Evolutionary conservation across 306 rosid species (phyloP).

Genomic region (Fagus crenata): DNA sequence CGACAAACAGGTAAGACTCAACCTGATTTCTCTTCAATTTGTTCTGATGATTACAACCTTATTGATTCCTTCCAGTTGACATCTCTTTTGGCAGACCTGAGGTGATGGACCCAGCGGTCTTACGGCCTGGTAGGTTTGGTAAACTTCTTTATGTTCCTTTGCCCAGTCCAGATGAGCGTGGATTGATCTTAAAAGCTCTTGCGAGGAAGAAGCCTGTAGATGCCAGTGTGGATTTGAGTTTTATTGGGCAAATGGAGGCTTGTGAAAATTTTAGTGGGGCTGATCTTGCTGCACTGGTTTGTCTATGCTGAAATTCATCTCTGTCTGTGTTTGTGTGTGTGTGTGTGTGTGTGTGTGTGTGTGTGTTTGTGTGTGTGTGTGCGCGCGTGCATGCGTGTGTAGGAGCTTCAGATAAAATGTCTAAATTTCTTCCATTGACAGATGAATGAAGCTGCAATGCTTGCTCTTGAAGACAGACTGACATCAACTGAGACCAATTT

Average conservation of each 20-base stretch:
- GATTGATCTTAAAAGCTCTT: conserved; percentile 65
- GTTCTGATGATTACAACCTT: background rate
- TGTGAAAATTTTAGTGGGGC: conserved; percentile 86
- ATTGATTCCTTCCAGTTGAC: conserved; percentile 18
- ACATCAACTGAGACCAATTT: conserved; percentile 25
- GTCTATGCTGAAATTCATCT: conserved; percentile 20
- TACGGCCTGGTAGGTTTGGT: conserved; percentile 83
- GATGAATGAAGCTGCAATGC: conserved; percentile 73
- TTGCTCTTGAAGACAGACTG: conserved; percentile 57
- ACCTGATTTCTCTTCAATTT: conserved; percentile 15
- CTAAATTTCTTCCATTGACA: conserved; percentile 34
- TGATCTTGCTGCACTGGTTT: conserved; percentile 73
- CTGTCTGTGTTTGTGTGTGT: background rate
- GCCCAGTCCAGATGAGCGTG: conserved; percentile 59
- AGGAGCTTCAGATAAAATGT: background rate
- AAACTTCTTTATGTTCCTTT: conserved; percentile 76
- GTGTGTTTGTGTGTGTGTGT: too few species aligned
- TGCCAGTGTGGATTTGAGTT: conserved; percentile 53
- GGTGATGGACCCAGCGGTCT: conserved; percentile 71
- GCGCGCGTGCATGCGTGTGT: background rate
- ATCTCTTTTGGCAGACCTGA: conserved; percentile 63
- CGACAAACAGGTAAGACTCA: conserved; percentile 72
- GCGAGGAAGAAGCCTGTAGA: conserved; percentile 62
- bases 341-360: too few species aligned
- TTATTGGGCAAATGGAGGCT: conserved; percentile 54